A percentile compares a stretch with the other conserved stretches of the same genome.
phyloP scores from a whole-genome alignment of 345 rosid genomes.

The Camelina neglecta region DNA sequence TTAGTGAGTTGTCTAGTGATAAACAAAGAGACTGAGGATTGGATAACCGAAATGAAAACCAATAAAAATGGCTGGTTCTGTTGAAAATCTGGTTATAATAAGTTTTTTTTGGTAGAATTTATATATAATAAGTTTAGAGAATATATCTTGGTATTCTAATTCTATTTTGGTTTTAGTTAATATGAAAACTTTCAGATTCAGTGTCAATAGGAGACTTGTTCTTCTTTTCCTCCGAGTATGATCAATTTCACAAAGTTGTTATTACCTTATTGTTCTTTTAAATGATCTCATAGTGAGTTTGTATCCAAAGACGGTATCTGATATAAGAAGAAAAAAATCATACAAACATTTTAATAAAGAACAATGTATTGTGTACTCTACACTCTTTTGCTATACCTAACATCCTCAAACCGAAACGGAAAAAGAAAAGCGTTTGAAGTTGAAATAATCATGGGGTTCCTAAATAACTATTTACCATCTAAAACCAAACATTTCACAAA shows the following conservation, averaged over 20 bases:
- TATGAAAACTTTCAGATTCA: not conserved
- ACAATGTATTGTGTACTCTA: conserved; percentile 30
- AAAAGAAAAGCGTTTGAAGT: not conserved
- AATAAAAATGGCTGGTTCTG: not conserved
- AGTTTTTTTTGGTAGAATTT: no score
- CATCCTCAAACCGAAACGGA: conserved; percentile 11
- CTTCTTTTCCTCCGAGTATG: not conserved
- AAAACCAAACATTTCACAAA: conserved; percentile 15
- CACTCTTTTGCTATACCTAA: conserved; percentile 32
- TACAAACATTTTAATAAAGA: conserved; percentile 8
- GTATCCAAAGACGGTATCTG: not conserved
- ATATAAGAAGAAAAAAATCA: not conserved
- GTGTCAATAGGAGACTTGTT: not conserved
- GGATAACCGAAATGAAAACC: not conserved
- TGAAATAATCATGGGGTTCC: conserved; percentile 20
- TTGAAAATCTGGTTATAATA: not conserved
- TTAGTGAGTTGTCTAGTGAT: not conserved
- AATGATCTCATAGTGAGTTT: conserved; percentile 2
- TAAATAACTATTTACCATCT: conserved; percentile 37
- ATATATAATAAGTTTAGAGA: no score
- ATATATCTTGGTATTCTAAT: no score
- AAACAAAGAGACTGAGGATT: not conserved
- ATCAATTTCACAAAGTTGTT: not conserved
- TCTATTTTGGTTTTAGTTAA: no score
- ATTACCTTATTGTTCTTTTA: not conserved